Base-by-base conservation (phyloP, 2,329 filamentous ascomycete genomes). In the Fusarium falciforme region DNA sequence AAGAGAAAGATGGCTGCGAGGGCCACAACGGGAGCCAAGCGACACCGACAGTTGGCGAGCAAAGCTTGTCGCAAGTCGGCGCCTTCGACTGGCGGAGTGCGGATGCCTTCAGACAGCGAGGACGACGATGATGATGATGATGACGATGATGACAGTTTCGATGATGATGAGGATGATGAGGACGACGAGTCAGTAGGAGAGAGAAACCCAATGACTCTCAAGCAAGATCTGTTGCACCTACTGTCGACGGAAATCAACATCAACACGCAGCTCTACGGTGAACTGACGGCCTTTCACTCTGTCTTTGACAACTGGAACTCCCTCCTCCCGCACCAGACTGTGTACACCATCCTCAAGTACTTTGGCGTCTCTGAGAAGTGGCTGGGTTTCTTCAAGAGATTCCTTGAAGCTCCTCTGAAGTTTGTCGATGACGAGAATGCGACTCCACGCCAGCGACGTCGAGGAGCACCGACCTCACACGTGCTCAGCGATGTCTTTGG, bases 401-500 rank as follows among this genome's bases (percentile, higher is more conserved):
- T 90, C 66, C 84, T 93, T 1, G 84, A 89, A 72, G 86, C 88
- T 0, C 91, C 91, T 0, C 80, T 93, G 44, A 87, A 85, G 63
- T 91, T 93, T 69, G 75, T 82, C 1, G 84, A 89, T 1, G 89
- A 92, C 59, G 87, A 87, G 3, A 79, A 85, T 1, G 80, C 83
- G 3, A 84, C 83, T 0, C 68, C 83, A 4, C 86, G 85, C 6
- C 80, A 81, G 8, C 85, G 91, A 11, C 86, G 84, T 64, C 85
- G 89, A 17, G 91, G 91, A 9, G 86, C 90, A 2, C 91, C 91
- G 0, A 87, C 90, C 59, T 88, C 87, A 6, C 89, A 92, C 75
- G 82, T 86, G 0, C 82, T 93, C 2, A 90, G 89, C 25, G 87
- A 90, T 36, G 82, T 89, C 10, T 87, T 92, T 63, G 88, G 89